Evolutionary conservation across 2,329 filamentous ascomycete species (phyloP).

Genomic region (Leptographium procerum): DNA sequence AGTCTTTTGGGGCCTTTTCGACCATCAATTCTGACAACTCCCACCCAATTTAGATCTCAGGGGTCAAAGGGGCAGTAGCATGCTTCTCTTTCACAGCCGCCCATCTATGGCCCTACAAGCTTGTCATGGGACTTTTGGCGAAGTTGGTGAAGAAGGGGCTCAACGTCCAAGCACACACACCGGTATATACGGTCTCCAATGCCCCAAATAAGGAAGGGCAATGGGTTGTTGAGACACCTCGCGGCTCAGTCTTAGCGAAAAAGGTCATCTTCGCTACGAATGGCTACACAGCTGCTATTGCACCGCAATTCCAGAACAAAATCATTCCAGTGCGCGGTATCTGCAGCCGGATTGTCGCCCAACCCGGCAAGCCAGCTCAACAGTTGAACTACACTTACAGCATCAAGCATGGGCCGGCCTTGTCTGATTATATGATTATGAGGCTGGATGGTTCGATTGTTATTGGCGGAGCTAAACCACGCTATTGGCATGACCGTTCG

Average conservation of each 20-base stretch:
- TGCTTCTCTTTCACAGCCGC: conserved; percentile 3
- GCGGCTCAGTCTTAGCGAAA: conserved; percentile 12
- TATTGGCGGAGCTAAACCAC: conserved; percentile 21
- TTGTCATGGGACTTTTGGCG: conserved; percentile 1
- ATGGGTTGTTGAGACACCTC: conserved; percentile 1
- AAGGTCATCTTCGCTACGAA: conserved; percentile 19
- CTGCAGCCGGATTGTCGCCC: conserved; percentile 8
- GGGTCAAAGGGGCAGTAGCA: not conserved
- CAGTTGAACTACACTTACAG: too few species aligned
- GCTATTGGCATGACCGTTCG: conserved; percentile 20
- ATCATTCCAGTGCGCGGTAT: conserved; percentile 9
- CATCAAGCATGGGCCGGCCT: conserved; percentile 11
- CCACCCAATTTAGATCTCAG: too few species aligned
- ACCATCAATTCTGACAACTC: too few species aligned
- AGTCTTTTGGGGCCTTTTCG: too few species aligned
- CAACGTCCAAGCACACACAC: conserved; percentile 10
- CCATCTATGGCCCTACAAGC: conserved; percentile 7
- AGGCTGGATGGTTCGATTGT: conserved; percentile 32
- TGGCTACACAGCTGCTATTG: conserved; percentile 17
- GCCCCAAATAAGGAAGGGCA: too few species aligned
- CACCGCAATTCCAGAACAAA: conserved; percentile 12
- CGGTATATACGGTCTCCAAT: conserved; percentile 2
- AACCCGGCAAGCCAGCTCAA: not conserved
- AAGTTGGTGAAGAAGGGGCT: not conserved
- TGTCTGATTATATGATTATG: conserved; percentile 28